Evolutionary conservation across 345 rosid genomes (phyloP), one percentile per base, ranked within the genome.

Genomic region (Gossypium mustelinum): DNA sequence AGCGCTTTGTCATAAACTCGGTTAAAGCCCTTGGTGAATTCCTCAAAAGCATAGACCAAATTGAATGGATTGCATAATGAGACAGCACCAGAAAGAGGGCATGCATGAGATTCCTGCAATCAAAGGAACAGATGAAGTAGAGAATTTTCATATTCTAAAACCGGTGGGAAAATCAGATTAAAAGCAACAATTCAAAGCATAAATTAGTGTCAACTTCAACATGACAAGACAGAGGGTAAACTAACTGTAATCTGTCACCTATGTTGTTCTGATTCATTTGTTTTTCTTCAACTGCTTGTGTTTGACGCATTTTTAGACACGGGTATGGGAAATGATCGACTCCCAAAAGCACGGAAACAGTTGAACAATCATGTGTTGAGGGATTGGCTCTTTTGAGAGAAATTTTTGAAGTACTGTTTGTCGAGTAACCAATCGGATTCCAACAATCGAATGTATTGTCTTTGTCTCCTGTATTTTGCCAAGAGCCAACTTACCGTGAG

Each of bases 11-110:
- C 96, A 75, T 94, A 94, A 71, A 94, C 79, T 80, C 81, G 81
- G 82, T 94, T 94, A 79, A 94, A 92, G 76, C 97, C 98, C 89
- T 90, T 92, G 25, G 77, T 94, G 79, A 94, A 92, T 80, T 94
- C 93, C 84, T 92, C 92, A 75, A 90, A 95, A 27, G 98, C 94
- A 75, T 87, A 81, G 67, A 94, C 89, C 87, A 92, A 87, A 87
- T 94, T 85, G 81, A 94, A 59, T 12, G 64, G 64, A 59, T 59
- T 59, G 13, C 64, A 59, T 39, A 59, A 59, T 12, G 64, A 94
- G 61, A 87, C 94, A 44, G 97, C 97, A 74, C 93, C 97, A 18
- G 88, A 75, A 75, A 94, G 90, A 54, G 84, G 87, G 75, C 97
- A 84, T 54, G 79, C 64, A 74, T 79, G 82, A 82, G 93, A 86